These are phyloP conservation scores for Gloeopeniophorella convolvens DNA, from an alignment of 768 basidiomycete genomes.

Conservation along the genomic window DNA sequence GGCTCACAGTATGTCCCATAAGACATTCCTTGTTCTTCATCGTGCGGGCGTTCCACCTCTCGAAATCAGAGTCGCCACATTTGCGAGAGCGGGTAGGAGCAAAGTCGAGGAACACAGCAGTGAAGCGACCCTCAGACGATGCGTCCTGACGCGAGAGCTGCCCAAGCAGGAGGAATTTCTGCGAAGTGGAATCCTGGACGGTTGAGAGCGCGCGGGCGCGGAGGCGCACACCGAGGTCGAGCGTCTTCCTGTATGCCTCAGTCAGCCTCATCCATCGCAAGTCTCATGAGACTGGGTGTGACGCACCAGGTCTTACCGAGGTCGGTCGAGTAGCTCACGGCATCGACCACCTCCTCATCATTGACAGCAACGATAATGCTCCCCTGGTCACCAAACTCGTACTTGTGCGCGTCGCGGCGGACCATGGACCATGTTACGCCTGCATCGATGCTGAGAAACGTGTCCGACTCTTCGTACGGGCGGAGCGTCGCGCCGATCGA, in stretches of 20 bases:
- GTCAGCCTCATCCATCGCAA: background rate
- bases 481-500: constrained; percentile 64
- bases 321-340: constrained; percentile 73
- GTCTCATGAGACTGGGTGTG: background rate
- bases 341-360: constrained; percentile 72
- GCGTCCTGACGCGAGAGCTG: constrained; percentile 60
- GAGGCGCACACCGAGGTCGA: constrained; percentile 62
- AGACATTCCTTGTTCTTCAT: constrained; percentile 65
- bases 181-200: constrained; percentile 91
- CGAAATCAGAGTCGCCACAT: constrained; percentile 69
- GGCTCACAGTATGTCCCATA: constrained; percentile 85
- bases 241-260: constrained; percentile 49
- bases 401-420: constrained; percentile 72
- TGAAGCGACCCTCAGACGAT: constrained; percentile 51
- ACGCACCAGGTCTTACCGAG: constrained; percentile 78
- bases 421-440: constrained; percentile 85
- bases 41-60: constrained; percentile 79
- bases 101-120: constrained; percentile 80
- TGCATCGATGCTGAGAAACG: constrained; percentile 87
- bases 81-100: constrained; percentile 56
- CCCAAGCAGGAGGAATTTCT: constrained; percentile 89
- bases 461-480: constrained; percentile 83
- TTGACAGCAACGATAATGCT: constrained; percentile 77
- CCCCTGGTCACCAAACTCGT: constrained; percentile 91
- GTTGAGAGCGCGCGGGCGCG: constrained; percentile 78